Conservation (phyloP, 1,284 basidiomycete species). For the Stereum hirsutum region DNA sequence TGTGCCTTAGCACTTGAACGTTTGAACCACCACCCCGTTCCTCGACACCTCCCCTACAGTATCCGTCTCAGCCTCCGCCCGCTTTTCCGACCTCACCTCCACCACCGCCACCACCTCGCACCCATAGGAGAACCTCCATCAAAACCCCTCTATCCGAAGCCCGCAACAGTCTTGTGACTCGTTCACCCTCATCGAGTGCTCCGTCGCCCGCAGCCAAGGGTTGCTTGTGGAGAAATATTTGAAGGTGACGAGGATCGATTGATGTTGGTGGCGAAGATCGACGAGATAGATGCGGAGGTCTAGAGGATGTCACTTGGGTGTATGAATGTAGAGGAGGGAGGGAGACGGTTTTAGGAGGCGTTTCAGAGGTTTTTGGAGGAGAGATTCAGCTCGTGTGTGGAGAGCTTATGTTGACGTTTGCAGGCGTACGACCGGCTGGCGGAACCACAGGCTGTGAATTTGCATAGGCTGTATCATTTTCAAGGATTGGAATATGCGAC, state of each 20-base stretch:
- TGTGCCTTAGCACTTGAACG: slow-evolving; percentile 23
- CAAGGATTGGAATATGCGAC: slow-evolving; percentile 86
- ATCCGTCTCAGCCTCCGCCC: slow-evolving; percentile 9
- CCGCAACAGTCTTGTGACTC: slow-evolving; percentile 94
- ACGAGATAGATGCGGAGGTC: slow-evolving; percentile 67
- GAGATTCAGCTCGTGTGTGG: slow-evolving; percentile 63
- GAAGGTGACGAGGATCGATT: slow-evolving; percentile 63
- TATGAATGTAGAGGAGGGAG: slow-evolving; percentile 80
- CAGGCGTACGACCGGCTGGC: slow-evolving; percentile 65
- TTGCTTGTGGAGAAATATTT: slow-evolving; percentile 82
- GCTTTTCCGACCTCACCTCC: slow-evolving; percentile 27
- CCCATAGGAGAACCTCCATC: slow-evolving; percentile 29
- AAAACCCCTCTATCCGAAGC: slow-evolving; percentile 68
- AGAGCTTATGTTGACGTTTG: too few relatives aligned
- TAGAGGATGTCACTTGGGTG: slow-evolving; percentile 76
- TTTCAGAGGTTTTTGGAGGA: slow-evolving; percentile 84
- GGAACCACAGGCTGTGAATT: slow-evolving; percentile 80
- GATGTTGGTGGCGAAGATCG: slow-evolving; percentile 55
- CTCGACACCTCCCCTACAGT: slow-evolving; percentile 18
- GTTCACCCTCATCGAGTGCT: slow-evolving; percentile 80
- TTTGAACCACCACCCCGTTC: too few relatives aligned
- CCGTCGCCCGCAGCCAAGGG: slow-evolving; percentile 86
- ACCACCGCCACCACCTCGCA: too few relatives aligned
- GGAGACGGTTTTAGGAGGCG: slow-evolving; percentile 60
- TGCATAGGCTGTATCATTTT: too few relatives aligned